Conservation (phyloP, 2,329 filamentous ascomycete species). For the Trichothecium roseum region DNA sequence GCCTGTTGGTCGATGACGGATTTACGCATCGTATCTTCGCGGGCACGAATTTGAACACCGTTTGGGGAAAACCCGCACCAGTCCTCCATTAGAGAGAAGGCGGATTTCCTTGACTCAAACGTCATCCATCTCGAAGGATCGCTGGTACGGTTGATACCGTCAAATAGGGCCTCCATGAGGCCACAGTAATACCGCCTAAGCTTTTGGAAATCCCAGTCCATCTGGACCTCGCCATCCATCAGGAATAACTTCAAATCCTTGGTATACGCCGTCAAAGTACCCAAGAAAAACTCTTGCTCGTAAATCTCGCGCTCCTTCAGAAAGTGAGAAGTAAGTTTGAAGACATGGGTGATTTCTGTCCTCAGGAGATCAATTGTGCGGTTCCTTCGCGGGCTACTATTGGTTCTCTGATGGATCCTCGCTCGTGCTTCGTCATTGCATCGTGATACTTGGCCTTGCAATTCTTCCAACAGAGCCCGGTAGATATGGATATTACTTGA, state of each 20-base stretch:
- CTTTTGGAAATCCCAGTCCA: slow-evolving; percentile 89
- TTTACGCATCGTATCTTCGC: slow-evolving; percentile 81
- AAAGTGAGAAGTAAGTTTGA: slow-evolving; percentile 87
- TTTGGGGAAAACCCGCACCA: slow-evolving; percentile 98
- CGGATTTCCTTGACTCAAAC: slow-evolving; percentile 90
- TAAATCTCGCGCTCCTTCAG: slow-evolving; percentile 68
- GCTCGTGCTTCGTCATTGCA: slow-evolving; percentile 85
- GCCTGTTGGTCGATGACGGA: slow-evolving; percentile 74
- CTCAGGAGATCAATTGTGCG: slow-evolving; percentile 77
- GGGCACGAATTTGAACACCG: slow-evolving; percentile 66
- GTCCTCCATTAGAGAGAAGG: slow-evolving; percentile 95
- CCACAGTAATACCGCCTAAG: slow-evolving; percentile 90
- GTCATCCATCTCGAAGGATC: slow-evolving; percentile 93
- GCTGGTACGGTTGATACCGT: slow-evolving; percentile 75
- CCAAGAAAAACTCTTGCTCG: slow-evolving; percentile 81
- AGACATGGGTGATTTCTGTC: slow-evolving; percentile 92
- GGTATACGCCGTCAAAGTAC: slow-evolving; percentile 79
- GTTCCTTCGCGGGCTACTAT: slow-evolving; percentile 73
- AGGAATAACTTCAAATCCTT: slow-evolving; percentile 90
- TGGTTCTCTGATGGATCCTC: slow-evolving; percentile 75
- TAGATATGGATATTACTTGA: slow-evolving; percentile 95
- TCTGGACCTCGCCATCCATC: slow-evolving; percentile 89
- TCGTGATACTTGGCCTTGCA: slow-evolving; percentile 75
- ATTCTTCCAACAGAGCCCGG: slow-evolving; percentile 75
- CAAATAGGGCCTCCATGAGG: slow-evolving; percentile 83